phyloP scores from a whole-genome alignment of 176 grass and related monocot species.

The Oryza australiensis region DNA sequence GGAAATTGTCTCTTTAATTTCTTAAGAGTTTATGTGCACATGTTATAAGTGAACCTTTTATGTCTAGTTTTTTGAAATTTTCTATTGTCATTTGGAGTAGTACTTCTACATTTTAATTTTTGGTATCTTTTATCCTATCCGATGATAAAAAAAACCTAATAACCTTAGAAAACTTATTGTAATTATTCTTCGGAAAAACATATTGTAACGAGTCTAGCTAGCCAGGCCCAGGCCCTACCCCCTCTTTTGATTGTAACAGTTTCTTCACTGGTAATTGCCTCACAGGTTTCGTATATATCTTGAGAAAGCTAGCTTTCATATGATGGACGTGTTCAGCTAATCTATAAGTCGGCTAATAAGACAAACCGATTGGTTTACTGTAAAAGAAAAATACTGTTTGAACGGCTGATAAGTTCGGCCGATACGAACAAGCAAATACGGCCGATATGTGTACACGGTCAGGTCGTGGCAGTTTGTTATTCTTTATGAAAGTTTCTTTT shows the following conservation, averaged over 20 bases:
- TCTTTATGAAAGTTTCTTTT: background rate
- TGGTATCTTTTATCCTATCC: too few relatives aligned
- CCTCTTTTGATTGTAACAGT: background rate
- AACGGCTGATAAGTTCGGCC: too few relatives aligned
- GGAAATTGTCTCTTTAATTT: background rate
- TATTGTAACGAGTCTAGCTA: background rate
- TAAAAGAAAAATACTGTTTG: too few relatives aligned
- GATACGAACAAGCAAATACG: too few relatives aligned
- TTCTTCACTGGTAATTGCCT: background rate
- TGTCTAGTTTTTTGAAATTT: background rate
- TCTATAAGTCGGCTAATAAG: too few relatives aligned
- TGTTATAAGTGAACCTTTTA: background rate
- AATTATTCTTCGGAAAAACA: background rate
- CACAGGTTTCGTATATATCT: background rate
- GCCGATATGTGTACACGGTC: background rate
- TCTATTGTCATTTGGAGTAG: background rate
- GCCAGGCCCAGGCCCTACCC: too few relatives aligned
- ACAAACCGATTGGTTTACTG: too few relatives aligned
- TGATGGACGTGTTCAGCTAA: too few relatives aligned
- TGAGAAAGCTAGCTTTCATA: background rate
- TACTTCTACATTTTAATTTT: too few relatives aligned
- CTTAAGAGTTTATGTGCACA: background rate
- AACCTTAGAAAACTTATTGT: background rate
- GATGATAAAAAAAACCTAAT: too few relatives aligned
- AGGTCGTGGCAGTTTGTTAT: background rate